A percentile compares a stretch with the other conserved stretches of the same genome.
Evolutionary conservation across 495 filamentous ascomycete genomes (phyloP).

Genomic region (Xylaria nigripes): DNA sequence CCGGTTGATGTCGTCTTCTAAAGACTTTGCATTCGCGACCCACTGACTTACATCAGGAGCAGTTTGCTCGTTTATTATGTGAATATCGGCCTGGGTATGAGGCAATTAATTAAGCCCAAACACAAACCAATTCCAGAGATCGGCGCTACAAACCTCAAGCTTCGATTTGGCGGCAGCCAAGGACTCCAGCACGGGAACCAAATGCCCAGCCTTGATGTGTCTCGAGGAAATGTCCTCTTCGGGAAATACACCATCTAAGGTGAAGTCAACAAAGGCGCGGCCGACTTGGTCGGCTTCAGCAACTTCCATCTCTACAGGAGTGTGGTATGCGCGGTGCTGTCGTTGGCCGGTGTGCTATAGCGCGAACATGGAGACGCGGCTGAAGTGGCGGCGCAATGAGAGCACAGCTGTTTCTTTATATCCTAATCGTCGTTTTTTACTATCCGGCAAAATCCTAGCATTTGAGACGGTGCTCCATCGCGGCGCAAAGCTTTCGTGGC

Average conservation of each 20-base stretch:
- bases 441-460: neutral
- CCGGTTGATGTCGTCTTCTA: slow-evolving; percentile 72
- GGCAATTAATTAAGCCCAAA: neutral
- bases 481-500: neutral
- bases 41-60: slow-evolving; percentile 74
- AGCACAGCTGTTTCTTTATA: neutral
- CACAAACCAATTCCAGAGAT: neutral
- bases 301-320: slow-evolving; percentile 16
- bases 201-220: slow-evolving; percentile 46
- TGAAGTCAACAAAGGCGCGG: slow-evolving; percentile 62
- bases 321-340: neutral
- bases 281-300: slow-evolving; percentile 38
- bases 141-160: slow-evolving; percentile 49
- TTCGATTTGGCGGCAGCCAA: slow-evolving; percentile 57
- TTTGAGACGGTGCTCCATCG: neutral
- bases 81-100: slow-evolving; percentile 54
- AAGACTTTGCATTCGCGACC: slow-evolving; percentile 71
- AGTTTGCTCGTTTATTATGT: slow-evolving; percentile 59
- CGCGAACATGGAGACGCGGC: neutral
- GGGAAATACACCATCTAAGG: slow-evolving; percentile 63
- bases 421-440: neutral
- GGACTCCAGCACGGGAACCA: slow-evolving; percentile 55
- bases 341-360: neutral
- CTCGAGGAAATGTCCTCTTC: slow-evolving; percentile 64
- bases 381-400: neutral